phyloP scores from a whole-genome alignment of 495 filamentous ascomycete species.

The Trichoderma erinaceum region DNA sequence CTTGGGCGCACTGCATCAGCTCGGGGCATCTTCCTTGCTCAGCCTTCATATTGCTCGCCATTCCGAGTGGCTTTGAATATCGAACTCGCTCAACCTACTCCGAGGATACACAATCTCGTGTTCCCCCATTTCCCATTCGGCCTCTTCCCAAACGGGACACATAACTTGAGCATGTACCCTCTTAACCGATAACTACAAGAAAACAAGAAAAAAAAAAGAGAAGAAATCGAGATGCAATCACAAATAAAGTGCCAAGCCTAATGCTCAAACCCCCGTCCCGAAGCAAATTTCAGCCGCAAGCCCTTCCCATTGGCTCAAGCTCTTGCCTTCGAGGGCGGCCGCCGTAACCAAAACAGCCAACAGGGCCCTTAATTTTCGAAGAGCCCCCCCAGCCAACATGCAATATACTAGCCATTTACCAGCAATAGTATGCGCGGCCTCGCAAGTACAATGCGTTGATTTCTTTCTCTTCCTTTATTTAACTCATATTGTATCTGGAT shows the following conservation, averaged over 20 bases:
- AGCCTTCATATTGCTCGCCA: no score
- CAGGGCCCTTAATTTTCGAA: conserved; percentile 3
- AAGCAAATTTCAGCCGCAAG: background rate
- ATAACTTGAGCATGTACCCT: no score
- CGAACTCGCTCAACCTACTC: no score
- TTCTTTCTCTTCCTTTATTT: background rate
- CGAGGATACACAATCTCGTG: no score
- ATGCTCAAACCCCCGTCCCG: background rate
- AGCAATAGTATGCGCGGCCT: no score
- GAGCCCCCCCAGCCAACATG: background rate
- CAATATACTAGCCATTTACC: background rate
- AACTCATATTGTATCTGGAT: background rate
- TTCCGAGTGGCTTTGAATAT: no score
- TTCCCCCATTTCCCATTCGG: no score
- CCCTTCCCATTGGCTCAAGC: background rate
- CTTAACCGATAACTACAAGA: no score
- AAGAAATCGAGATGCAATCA: background rate
- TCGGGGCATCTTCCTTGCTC: no score
- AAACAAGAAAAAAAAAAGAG: no score
- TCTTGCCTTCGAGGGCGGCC: background rate
- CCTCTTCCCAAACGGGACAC: no score
- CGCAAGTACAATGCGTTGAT: background rate
- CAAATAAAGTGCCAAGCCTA: background rate
- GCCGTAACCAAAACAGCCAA: background rate
- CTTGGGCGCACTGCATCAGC: no score